Base-by-base conservation (phyloP, 352 stramenopile species). In the Halophytophthora polymorphica region DNA sequence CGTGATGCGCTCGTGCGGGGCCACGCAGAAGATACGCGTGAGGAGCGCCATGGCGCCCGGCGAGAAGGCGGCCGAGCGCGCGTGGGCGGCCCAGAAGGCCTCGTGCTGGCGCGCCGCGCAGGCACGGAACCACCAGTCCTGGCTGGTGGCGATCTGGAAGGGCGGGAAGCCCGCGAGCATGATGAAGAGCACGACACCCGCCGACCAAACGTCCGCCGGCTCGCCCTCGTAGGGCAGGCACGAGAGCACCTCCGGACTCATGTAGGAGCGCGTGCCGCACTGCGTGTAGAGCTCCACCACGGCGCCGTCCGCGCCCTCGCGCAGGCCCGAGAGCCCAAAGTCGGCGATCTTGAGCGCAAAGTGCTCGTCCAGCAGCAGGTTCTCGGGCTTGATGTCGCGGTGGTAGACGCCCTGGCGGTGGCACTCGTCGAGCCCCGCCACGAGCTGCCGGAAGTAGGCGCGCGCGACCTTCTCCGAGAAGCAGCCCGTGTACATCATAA, bases 361-460 rank as follows among this genome's bases (percentile, higher is more conserved):
- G 28, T 79, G 71, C 15, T 86, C 72, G 62, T 96, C 86, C 28
- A 98, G 53, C 13, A 98, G 64, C 40, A 98, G 56, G 57, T 98
- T 98, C 57, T 98, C 92, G 3, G 91, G 92, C 67, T 98, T 97
- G 53, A 98, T 93, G 56, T 98, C 92, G 45, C 91, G 86, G 44
- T 97, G 88, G 63, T 88, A 93, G n/a, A 97, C 83, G 39, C 83
- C 81, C 45, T 80, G 83, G 15, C 46, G 54, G 61, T 97, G 88
- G 61, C 84, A 96, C 39, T 74, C 73, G 43, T 90, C 80, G 21
- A 97, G 68, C 0, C 86, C 88, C 11, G 62, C 46, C 23, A 95
- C 66, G 19, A 96, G 83, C 64, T 96, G 86, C 60, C 80, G 70
- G 58, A 96, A 96, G 66, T 96, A 96, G 18, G 80, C 86, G 47